A percentile compares a stretch with the other conserved stretches of the same genome.
These are phyloP conservation scores for Handroanthus guayacan DNA, from an alignment of 257 asterid species.

Conservation along the genomic window DNA sequence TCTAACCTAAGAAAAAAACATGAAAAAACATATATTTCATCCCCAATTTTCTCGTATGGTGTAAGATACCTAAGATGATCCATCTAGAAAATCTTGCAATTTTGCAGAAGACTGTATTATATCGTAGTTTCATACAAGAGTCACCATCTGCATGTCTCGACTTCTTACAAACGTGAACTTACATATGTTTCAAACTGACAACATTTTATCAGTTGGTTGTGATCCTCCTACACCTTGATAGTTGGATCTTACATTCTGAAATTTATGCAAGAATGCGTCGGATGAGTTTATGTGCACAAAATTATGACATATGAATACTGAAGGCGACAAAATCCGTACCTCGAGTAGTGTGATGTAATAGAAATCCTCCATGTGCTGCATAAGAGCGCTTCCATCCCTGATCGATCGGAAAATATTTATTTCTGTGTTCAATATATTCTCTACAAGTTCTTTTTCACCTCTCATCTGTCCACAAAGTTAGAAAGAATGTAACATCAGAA, in stretches of 20 bases:
- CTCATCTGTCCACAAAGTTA: constrained; percentile 62
- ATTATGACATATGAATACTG: neutral
- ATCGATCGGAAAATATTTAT: constrained; percentile 89
- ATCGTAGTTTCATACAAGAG: neutral
- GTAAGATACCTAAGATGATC: too few species aligned
- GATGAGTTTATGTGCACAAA: neutral
- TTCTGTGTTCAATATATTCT: constrained; percentile 92
- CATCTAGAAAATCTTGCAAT: constrained; percentile 1
- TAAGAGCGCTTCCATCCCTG: constrained; percentile 97
- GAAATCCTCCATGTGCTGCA: constrained; percentile 99
- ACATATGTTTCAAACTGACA: constrained; percentile 39
- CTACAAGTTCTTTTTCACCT: constrained; percentile 92
- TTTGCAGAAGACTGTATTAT: constrained; percentile 16
- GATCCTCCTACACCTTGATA: constrained; percentile 62
- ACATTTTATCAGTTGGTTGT: constrained; percentile 45
- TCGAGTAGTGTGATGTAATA: constrained; percentile 84
- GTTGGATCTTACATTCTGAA: constrained; percentile 77
- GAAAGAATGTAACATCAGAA: constrained; percentile 10
- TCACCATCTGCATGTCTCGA: neutral
- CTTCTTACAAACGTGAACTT: neutral
- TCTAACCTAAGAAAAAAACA: neutral
- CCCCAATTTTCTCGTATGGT: neutral
- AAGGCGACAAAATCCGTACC: constrained; percentile 46
- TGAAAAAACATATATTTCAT: neutral
- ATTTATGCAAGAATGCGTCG: neutral